Conservation (phyloP, 257 asterid genomes). For the Galeopsis tetrahit region DNA sequence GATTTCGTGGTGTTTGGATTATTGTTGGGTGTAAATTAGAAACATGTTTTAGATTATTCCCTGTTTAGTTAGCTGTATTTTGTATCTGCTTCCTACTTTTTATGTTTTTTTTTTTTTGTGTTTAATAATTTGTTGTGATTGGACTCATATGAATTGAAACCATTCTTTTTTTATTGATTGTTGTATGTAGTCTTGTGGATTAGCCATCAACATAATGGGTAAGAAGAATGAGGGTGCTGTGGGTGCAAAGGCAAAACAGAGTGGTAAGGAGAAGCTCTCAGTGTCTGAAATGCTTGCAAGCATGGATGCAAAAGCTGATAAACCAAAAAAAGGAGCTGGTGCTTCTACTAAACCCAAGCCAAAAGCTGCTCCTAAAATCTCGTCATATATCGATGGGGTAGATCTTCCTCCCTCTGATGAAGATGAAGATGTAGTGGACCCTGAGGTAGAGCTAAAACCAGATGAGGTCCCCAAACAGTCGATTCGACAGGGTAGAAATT, state of each 20-base stretch:
- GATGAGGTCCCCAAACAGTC: conserved; percentile 33
- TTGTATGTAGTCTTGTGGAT: background rate
- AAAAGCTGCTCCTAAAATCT: conserved; percentile 49
- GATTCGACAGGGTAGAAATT: conserved; percentile 39
- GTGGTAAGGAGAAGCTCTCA: conserved; percentile 59
- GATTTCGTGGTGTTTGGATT: background rate
- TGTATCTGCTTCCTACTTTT: background rate
- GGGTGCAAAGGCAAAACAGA: conserved; percentile 53
- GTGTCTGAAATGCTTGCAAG: conserved; percentile 69
- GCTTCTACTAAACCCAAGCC: conserved; percentile 51
- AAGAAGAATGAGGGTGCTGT: conserved; percentile 62
- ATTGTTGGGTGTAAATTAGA: background rate
- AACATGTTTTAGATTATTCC: background rate
- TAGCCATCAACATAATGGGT: conserved; percentile 49
- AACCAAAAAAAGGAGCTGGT: conserved; percentile 57
- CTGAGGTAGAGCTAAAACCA: conserved; percentile 43
- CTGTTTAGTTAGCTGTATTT: background rate
- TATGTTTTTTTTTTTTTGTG: background rate
- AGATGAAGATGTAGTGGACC: conserved; percentile 50
- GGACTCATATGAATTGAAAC: background rate
- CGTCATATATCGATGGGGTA: conserved; percentile 54
- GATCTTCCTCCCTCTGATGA: conserved; percentile 77
- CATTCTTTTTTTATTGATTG: background rate
- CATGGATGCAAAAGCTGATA: conserved; percentile 69
- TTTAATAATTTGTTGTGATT: background rate